Evolutionary conservation across 2,329 filamentous ascomycete species (phyloP).

Genomic region (Aureobasidium sp.): DNA sequence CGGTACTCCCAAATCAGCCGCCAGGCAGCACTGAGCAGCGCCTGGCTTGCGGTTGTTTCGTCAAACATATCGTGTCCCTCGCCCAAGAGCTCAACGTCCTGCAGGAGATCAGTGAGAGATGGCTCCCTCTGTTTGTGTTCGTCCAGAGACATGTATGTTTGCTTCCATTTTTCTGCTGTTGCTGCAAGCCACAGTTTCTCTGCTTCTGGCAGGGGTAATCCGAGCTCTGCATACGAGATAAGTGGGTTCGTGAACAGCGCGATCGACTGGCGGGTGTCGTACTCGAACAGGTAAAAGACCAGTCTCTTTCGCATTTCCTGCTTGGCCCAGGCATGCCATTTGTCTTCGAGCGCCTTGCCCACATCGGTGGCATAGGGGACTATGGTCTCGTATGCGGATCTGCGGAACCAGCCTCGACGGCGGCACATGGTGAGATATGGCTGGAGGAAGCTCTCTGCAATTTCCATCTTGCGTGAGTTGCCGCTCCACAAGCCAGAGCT

Average conservation of each 20-base stretch:
- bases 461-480: constrained; percentile 51
- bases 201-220: constrained; percentile 55
- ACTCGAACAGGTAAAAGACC: constrained; percentile 55
- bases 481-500: constrained; percentile 52
- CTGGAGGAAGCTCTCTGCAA: constrained; percentile 50
- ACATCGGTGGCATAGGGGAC: constrained; percentile 47
- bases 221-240: constrained; percentile 62
- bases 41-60: constrained; percentile 47
- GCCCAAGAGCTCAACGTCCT: constrained; percentile 47
- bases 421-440: constrained; percentile 47
- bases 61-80: constrained; percentile 47
- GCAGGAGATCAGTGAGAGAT: constrained; percentile 48
- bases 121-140: constrained; percentile 36
- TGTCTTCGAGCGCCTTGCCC: constrained; percentile 49
- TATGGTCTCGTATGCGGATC: constrained; percentile 34
- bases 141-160: constrained; percentile 42
- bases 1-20: constrained; percentile 58
- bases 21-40: constrained; percentile 60
- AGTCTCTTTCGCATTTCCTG: constrained; percentile 60
- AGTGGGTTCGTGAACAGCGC: constrained; percentile 55
- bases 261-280: constrained; percentile 61
- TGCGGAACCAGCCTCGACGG: constrained; percentile 51
- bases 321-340: constrained; percentile 57
- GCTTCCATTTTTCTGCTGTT: constrained; percentile 57
- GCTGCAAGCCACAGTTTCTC: constrained; percentile 58